phyloP scores from a whole-genome alignment of 192 early-diverging fungal species.

The Coemansia sp. region DNA sequence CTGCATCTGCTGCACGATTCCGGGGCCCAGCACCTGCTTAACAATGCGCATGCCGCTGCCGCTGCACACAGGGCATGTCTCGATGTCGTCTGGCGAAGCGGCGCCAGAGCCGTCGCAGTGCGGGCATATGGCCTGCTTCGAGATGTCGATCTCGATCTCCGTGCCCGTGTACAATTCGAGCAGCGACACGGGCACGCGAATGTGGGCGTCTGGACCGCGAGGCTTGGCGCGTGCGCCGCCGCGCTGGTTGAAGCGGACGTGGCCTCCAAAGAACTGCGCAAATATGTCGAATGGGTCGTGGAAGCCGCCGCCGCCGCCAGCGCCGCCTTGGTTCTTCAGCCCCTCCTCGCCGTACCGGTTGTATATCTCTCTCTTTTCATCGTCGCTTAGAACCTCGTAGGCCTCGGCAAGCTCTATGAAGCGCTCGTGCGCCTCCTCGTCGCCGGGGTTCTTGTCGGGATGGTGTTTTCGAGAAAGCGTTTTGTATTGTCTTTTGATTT shows the following conservation, averaged over 20 bases:
- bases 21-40: conserved; percentile 84
- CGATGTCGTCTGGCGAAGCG: conserved; percentile 75
- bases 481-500: conserved; percentile 96
- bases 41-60: conserved; percentile 80
- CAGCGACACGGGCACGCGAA: conserved; percentile 80
- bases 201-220: conserved; percentile 76
- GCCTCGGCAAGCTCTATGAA: conserved; percentile 89
- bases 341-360: conserved; percentile 97
- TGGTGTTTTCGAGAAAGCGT: conserved; percentile 83
- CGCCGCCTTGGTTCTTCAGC: conserved; percentile 67
- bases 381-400: conserved; percentile 90
- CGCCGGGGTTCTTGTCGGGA: conserved; percentile 83
- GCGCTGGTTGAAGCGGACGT: conserved; percentile 59
- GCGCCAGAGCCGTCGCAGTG: conserved; percentile 93
- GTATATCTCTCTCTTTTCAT: conserved; percentile 87
- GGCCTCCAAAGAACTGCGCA: conserved; percentile 78
- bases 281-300: conserved; percentile 99
- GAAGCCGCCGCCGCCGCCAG: conserved; percentile 59
- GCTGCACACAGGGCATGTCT: conserved; percentile 72
- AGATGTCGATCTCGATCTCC: conserved; percentile 84
- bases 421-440: conserved; percentile 79
- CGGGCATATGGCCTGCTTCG: conserved; percentile 90
- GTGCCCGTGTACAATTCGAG: conserved; percentile 88
- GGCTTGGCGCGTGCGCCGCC: conserved; percentile 62
- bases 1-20: conserved; percentile 94